These are phyloP conservation scores for Haplosporangium sp. DNA, from an alignment of 371 early-diverging fungal genomes.

Conservation along the genomic window DNA sequence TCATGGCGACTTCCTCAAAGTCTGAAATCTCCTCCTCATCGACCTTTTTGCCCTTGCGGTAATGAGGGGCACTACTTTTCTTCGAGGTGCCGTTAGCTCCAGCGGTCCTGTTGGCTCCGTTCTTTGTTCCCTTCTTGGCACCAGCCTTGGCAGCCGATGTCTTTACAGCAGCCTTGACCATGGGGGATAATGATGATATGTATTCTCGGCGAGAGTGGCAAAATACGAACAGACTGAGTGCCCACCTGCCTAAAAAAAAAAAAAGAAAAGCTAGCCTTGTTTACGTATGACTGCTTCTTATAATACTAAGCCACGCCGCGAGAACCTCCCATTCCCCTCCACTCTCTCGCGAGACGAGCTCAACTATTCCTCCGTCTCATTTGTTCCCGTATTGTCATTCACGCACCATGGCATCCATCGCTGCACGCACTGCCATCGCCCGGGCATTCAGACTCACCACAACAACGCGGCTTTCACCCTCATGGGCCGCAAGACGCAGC, in stretches of 20 bases:
- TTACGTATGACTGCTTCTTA: neutral
- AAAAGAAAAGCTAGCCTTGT: neutral
- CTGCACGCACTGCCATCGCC: conserved; percentile 31
- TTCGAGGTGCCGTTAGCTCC: conserved; percentile 11
- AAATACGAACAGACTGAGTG: too few species aligned
- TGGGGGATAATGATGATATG: conserved; percentile 9
- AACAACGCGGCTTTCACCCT: conserved; percentile 32
- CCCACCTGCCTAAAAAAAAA: conserved; percentile 7
- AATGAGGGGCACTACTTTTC: conserved; percentile 20
- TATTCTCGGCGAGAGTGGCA: neutral
- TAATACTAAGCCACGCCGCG: neutral
- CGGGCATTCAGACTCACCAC: conserved; percentile 21
- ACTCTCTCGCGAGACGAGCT: neutral
- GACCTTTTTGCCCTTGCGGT: conserved; percentile 37
- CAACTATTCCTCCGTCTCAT: neutral
- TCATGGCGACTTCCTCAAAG: conserved; percentile 55
- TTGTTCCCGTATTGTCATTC: too few species aligned
- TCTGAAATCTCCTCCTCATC: conserved; percentile 45
- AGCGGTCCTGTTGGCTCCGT: conserved; percentile 3
- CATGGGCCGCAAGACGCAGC: conserved; percentile 43
- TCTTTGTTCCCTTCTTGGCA: conserved; percentile 7
- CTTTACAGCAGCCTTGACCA: conserved; percentile 31
- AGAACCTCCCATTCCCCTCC: neutral
- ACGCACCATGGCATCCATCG: conserved; percentile 43
- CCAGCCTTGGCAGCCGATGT: conserved; percentile 11